phyloP scores from a whole-genome alignment of 768 basidiomycete genomes.

The Leccinum uliginosum region DNA sequence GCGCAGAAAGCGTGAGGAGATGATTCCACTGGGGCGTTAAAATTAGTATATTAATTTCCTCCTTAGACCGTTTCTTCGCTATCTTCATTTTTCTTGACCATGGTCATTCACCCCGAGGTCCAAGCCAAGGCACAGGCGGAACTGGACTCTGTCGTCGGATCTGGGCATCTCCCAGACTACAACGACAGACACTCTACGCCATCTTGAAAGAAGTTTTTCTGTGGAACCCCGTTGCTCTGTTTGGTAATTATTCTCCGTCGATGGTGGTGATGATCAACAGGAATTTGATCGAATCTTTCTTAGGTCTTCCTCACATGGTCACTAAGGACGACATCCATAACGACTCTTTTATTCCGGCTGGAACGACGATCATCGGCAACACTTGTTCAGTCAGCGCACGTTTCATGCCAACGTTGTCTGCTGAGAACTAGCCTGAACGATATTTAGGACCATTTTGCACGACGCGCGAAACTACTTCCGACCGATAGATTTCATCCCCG shows the following conservation, averaged over 20 bases:
- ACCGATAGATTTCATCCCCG: constrained; percentile 35
- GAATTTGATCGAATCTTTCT: constrained; percentile 6
- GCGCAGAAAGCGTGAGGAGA: constrained; percentile 34
- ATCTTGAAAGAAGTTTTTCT: constrained; percentile 30
- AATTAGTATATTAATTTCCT: constrained; percentile 2
- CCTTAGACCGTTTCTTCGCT: constrained; percentile 27
- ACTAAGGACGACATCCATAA: constrained; percentile 29
- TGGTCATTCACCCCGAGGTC: constrained; percentile 26
- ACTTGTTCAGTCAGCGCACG: constrained; percentile 39
- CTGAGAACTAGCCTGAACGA: constrained; percentile 1
- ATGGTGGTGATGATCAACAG: constrained; percentile 7
- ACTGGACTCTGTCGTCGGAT: constrained; percentile 23
- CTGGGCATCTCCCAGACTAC: constrained; percentile 30
- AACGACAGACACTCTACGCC: constrained; percentile 24
- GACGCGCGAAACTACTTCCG: constrained; percentile 33
- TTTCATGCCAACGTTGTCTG: not conserved
- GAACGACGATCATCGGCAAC: constrained; percentile 54
- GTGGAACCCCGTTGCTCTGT: constrained; percentile 31
- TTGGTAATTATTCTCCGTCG: constrained; percentile 23
- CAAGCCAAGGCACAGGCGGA: constrained; percentile 30
- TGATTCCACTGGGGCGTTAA: no score
- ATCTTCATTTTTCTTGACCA: constrained; percentile 28
- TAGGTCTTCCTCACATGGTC: constrained; percentile 31
- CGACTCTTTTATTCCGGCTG: constrained; percentile 31
- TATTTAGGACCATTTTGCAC: constrained; percentile 35